Evolutionary conservation across 2,329 filamentous ascomycete species (phyloP), one percentile per base, ranked within the genome.

Genomic region (Pyricularia sp.): DNA sequence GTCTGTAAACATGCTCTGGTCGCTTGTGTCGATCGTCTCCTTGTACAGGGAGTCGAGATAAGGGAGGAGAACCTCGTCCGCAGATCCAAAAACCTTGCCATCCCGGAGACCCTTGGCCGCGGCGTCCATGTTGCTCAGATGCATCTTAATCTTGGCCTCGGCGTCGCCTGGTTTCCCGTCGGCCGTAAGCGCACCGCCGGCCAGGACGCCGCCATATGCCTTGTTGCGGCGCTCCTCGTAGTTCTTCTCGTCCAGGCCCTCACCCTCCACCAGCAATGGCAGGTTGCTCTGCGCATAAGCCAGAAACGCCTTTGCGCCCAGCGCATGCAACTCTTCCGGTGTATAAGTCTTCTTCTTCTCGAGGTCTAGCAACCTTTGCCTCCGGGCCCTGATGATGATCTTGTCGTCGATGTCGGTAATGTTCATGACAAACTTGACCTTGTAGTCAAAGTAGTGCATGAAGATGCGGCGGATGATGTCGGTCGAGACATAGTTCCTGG

Each of bases 371-470:
- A 97, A 80, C 76, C 93, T 87, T 75, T 95, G 90, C 79, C 95
- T 89, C 75, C 94, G 85, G 17, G 91, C 85, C 73, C 83, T 84
- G 77, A 87, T 82, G 72, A 87, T 87, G 70, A 87, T 87, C 84
- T 68, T 68, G 79, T 92, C 89, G 73, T 93, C 91, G 58, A 94
- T 86, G 74, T 94, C 93, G 31, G 93, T 97, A 71, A 95, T 93
- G 80, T 97, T 97, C 90, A 96, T 95, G 72, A 97, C 92, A 80
- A 96, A 97, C 70, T 89, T 88, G 72, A 97, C 87, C 61, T 93
- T 82, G 78, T 91, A 95, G 71, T 88, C 87, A 77, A 97, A 96
- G 79, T 95, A 94, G 78, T 94, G 88, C 75, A 86, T 83, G 78
- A 97, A 80, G 74, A 97, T 92, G 74, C 93, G 88, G 71, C 93